Evolutionary conservation across 345 rosid species (phyloP).

Genomic region (Diplotaxis tenuifolia): DNA sequence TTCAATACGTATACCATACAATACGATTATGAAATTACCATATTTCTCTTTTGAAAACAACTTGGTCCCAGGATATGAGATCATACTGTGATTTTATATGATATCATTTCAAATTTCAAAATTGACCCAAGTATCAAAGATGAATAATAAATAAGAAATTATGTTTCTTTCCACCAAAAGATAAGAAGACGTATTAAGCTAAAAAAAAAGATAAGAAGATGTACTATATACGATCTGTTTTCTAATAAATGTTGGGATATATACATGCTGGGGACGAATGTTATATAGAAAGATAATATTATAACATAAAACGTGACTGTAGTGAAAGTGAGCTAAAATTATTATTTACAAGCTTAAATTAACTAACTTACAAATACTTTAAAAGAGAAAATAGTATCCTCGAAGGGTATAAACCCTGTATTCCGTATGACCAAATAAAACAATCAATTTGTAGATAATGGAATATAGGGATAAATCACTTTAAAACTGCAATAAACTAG

Average conservation of each 20-base stretch:
- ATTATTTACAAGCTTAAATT: background rate
- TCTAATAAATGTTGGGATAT: background rate
- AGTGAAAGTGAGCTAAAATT: background rate
- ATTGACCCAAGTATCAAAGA: constrained; percentile 4
- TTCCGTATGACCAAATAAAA: background rate
- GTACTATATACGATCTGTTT: background rate
- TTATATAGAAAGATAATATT: background rate
- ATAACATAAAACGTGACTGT: background rate
- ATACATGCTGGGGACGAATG: background rate
- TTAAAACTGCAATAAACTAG: background rate
- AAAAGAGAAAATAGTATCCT: background rate
- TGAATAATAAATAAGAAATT: background rate
- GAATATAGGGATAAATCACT: background rate
- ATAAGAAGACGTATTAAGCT: constrained; percentile 5
- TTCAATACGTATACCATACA: background rate
- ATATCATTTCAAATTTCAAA: background rate
- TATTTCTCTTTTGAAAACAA: constrained; percentile 1
- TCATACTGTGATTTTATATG: constrained; percentile 11
- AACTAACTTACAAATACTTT: background rate
- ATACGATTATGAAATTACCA: constrained; percentile 6
- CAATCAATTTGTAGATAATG: background rate
- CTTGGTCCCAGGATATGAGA: background rate
- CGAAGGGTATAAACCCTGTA: background rate
- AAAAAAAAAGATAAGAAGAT: background rate
- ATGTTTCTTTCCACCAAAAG: background rate